Percentiles rank a stretch among this genome's conserved stretches.
Evolutionary conservation across 441 rosid genomes (phyloP).

Genomic region (Kokia cookei): DNA sequence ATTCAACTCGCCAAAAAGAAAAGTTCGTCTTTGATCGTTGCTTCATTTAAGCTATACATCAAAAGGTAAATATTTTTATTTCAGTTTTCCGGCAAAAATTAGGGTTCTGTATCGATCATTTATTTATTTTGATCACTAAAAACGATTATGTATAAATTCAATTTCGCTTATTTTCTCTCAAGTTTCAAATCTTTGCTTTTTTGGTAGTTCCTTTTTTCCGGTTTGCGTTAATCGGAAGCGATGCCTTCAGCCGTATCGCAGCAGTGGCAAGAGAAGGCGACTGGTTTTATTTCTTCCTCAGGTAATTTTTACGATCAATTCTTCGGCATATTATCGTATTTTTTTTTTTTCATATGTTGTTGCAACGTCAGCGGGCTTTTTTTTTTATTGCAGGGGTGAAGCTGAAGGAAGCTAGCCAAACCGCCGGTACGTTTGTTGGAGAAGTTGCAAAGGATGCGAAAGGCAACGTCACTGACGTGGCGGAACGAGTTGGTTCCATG

Average conservation of each 20-base stretch:
- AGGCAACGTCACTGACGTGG: slow-evolving; percentile 75
- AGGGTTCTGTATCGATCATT: not conserved
- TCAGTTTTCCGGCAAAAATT: not conserved
- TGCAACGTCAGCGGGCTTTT: not conserved
- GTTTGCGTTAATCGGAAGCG: slow-evolving; percentile 13
- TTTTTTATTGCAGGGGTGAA: slow-evolving; percentile 50
- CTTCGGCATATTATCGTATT: not conserved
- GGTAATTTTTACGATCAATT: slow-evolving; percentile 31
- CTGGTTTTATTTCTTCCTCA: slow-evolving; percentile 78
- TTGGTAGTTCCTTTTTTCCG: not conserved
- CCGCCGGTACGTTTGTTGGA: slow-evolving; percentile 76
- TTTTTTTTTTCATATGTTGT: not conserved
- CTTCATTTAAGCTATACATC: not conserved
- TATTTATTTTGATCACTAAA: not conserved
- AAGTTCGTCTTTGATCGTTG: not conserved
- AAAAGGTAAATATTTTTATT: not conserved
- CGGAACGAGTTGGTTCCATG: slow-evolving; percentile 68
- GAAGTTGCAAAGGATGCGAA: slow-evolving; percentile 91
- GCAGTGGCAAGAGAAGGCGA: slow-evolving; percentile 88
- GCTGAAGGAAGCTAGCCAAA: slow-evolving; percentile 75
- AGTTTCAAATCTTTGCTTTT: not conserved
- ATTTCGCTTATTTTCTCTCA: not conserved
- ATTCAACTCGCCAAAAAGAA: not conserved
- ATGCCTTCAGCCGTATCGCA: slow-evolving; percentile 74
- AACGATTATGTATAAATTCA: not conserved